A percentile compares a stretch with the other conserved stretches of the same genome.
Evolutionary conservation across 768 basidiomycete species (phyloP).

Genomic region (Dictyophora rubrovolvata): DNA sequence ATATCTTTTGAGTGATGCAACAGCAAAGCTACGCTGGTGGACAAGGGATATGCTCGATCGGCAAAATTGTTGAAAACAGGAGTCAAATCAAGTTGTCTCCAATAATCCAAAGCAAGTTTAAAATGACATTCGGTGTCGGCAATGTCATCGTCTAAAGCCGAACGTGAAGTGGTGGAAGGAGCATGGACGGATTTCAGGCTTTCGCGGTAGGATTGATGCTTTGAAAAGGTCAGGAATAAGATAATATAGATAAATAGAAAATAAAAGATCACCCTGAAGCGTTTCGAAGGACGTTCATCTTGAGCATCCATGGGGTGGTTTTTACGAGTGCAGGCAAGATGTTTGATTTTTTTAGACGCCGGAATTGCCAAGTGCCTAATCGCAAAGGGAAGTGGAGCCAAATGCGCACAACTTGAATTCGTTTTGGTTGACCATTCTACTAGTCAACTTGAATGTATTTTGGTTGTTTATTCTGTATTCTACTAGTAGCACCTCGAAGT

Average conservation of each 20-base stretch:
- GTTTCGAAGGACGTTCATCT: not conserved
- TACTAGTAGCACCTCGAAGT: no score
- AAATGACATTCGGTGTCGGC: slow-evolving; percentile 78
- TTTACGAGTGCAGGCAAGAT: not conserved
- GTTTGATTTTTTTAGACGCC: not conserved
- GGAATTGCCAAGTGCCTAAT: not conserved
- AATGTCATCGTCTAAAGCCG: slow-evolving; percentile 49
- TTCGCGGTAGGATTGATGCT: slow-evolving; percentile 70
- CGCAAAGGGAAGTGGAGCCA: not conserved
- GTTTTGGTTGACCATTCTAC: no score
- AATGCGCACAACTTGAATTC: no score
- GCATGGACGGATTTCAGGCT: slow-evolving; percentile 62
- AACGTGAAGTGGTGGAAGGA: slow-evolving; percentile 47
- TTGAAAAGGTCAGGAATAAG: not conserved
- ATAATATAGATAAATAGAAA: not conserved
- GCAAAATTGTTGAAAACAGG: slow-evolving; percentile 66
- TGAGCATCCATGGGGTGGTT: not conserved
- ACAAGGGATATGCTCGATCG: slow-evolving; percentile 45
- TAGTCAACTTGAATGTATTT: no score
- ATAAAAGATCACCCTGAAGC: slow-evolving; percentile 8
- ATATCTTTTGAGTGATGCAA: slow-evolving; percentile 73
- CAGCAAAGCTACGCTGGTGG: slow-evolving; percentile 69
- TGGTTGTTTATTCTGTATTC: no score
- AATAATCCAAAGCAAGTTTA: slow-evolving; percentile 59
- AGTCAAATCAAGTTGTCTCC: slow-evolving; percentile 72